Evolutionary conservation across 805 yeast species (phyloP).

Genomic region (Kazachstania martiniae): DNA sequence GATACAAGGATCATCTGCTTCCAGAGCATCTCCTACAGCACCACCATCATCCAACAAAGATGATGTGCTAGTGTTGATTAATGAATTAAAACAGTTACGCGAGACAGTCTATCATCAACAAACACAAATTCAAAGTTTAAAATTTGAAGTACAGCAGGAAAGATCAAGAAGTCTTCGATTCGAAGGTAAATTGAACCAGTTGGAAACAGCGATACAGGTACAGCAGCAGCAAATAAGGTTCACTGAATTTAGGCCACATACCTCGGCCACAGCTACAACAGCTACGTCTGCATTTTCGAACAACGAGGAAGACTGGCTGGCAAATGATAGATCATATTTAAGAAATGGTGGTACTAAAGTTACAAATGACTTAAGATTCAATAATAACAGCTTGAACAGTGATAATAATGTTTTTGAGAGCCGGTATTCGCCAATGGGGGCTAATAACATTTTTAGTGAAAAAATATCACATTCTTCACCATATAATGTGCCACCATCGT

Average conservation of each 20-base stretch:
- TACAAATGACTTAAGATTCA: too few relatives aligned
- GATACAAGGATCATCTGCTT: not conserved
- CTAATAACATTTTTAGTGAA: constrained; percentile 2
- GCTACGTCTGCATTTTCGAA: too few relatives aligned
- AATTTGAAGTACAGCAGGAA: constrained; percentile 10
- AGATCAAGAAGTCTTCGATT: constrained; percentile 8
- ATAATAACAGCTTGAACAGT: too few relatives aligned
- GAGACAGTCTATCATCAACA: constrained; percentile 15
- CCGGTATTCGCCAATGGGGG: too few relatives aligned
- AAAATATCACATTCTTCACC: not conserved
- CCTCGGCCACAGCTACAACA: too few relatives aligned
- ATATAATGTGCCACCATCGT: constrained; percentile 1
- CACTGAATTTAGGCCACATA: too few relatives aligned
- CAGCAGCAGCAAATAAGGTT: not conserved
- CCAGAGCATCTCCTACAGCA: not conserved
- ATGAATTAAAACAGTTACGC: constrained; percentile 9
- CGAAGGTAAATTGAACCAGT: constrained; percentile 6
- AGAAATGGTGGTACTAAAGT: too few relatives aligned
- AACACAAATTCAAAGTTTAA: constrained; percentile 10
- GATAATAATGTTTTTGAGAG: too few relatives aligned
- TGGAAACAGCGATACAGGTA: constrained; percentile 6
- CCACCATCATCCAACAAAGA: not conserved
- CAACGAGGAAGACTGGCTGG: too few relatives aligned
- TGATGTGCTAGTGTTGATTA: not conserved
- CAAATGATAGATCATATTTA: too few relatives aligned